Conservation (phyloP, 306 rosid genomes). For the Malus asiatica region DNA sequence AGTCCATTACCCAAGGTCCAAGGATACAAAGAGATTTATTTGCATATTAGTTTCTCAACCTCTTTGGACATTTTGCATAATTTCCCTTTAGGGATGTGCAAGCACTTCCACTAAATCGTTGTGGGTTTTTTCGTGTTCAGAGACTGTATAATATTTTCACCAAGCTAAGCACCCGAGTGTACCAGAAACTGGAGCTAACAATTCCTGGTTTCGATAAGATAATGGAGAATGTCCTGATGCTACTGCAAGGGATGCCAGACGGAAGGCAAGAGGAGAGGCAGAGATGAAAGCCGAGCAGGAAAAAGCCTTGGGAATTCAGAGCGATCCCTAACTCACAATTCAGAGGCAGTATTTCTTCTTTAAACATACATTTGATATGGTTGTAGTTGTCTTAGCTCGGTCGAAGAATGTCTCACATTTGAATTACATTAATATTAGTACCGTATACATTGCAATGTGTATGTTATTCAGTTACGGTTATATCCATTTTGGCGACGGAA, state of each 20-base stretch:
- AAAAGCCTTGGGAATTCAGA: not conserved
- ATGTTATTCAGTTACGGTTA: too few species aligned
- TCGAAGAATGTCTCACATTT: too few species aligned
- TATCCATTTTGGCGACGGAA: too few species aligned
- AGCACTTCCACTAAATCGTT: constrained; percentile 3
- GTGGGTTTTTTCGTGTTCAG: constrained; percentile 38
- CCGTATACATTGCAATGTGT: too few species aligned
- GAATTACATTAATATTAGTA: too few species aligned
- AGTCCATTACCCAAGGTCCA: not conserved
- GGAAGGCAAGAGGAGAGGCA: constrained; percentile 24
- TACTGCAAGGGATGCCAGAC: constrained; percentile 8
- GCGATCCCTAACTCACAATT: not conserved
- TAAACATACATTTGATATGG: too few species aligned
- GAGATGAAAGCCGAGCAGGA: constrained; percentile 18
- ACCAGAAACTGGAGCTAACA: constrained; percentile 11
- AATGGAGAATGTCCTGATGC: constrained; percentile 28
- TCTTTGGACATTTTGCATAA: not conserved
- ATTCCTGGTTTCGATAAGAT: constrained; percentile 54
- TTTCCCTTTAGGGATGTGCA: not conserved
- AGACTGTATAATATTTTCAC: constrained; percentile 16
- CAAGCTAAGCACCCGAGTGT: constrained; percentile 10
- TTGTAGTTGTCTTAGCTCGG: not conserved
- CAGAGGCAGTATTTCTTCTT: too few species aligned
- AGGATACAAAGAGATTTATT: not conserved
- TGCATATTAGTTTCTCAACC: not conserved